Evolutionary conservation across 2,329 filamentous ascomycete species (phyloP), one percentile per base, ranked within the genome.

Genomic region (Penicillium hordei): DNA sequence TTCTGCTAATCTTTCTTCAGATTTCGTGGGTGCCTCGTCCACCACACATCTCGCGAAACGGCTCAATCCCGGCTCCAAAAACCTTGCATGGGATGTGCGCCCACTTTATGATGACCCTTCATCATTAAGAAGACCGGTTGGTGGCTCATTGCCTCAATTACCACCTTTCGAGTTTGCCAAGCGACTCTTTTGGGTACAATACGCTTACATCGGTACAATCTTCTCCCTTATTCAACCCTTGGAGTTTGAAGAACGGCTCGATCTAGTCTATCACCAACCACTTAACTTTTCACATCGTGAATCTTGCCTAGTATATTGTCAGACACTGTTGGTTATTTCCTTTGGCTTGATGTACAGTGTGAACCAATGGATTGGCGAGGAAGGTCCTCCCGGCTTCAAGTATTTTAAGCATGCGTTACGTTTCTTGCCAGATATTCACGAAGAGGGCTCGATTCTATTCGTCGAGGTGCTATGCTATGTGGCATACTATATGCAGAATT

Each of bases 281-380:
- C 76, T 76, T 0, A 75, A 82, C 45, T 70, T 78, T 2, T 63
- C 71, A 0, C 78, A 82, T 49, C 72, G 72, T 21, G 77, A 82
- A 33, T 75, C 76, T 3, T 83, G 82, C 52, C 74, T 85, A 0
- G 69, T 72, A 0, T 81, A 81, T 59, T 81, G 81, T 55, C 82
- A 85, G 51, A 71, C 82, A 4, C 70, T 85, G 3, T 70, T 83
- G 39, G 78, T 84, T 5, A 72, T 85, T 10, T 81, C 82, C 0
- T 83, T 83, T 62, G 83, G 83, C 0, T 78, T 83, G 60, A 76
- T 84, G 62, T 85, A 85, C 64, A 83, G 81, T 3, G 76, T 85
- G 48, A 85, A 85, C 60, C 81, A 83, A 52, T 83, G 80, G 79
- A 78, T 80, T 0, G 77, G 78, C 45, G 77, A 76, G 63, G 77